Evolutionary conservation across 1,139 yeast species (phyloP), one percentile per base, ranked within the genome.

Genomic region (Sugiyamaella xylanicola): DNA sequence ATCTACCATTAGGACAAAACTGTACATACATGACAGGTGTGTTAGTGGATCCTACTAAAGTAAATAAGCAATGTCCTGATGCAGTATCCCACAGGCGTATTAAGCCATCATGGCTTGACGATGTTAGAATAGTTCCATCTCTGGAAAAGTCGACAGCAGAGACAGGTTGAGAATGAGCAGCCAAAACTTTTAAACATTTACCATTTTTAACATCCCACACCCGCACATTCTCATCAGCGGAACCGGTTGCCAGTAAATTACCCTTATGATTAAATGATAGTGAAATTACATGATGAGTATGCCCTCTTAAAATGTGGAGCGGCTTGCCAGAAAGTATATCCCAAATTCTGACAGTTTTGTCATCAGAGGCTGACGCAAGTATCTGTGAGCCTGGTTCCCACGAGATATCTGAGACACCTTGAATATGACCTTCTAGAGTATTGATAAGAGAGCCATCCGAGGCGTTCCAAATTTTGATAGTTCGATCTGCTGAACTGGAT

Each of bases 161-260:
- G 1, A 93, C 87, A 0, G 98, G 96, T 63, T 91, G 98, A 0
- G 96, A 83, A 70, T 93, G 99, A 0, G 99, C 98, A 16, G 96
- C 89, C 56, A 93, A 74, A 0, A 95, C 89, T 65, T 87, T 84
- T 63, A 91, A 73, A 51, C 88, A 81, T 49, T 79, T 78, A 0
- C 95, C 95, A 22, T 84, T 78, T 37, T 81, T 75, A 4, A 87
- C 81, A 70, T 92, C 97, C 99, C 99, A 93, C 2, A 92, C 79
- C 49, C 91, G 81, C 20, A 93, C 86, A 48, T 92, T 91, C 66
- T 93, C 99, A 70, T 93, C 99, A 43, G 95, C 84, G 1, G 95
- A 83, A 0, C 96, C 96, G 48, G 92, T 82, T 22, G 89, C 84
- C 22, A 93, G 70, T 21, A 93, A 72, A 63, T 90, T 89, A 0